Percentiles rank a stretch among this genome's conserved stretches.
These are phyloP conservation scores for Anacardium occidentale DNA, from an alignment of 345 rosid species.

Conservation along the genomic window DNA sequence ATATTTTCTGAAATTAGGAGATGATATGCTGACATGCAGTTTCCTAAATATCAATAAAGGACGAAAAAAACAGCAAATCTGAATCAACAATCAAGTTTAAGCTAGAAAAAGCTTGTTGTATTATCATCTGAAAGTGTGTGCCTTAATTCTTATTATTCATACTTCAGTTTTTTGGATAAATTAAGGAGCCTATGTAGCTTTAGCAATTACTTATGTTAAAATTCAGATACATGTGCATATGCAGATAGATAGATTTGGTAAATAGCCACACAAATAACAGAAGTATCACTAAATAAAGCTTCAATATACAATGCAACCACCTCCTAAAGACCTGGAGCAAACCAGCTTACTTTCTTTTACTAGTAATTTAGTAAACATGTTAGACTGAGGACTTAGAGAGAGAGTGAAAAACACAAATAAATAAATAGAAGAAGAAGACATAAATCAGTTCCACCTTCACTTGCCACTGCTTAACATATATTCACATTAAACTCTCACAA, in stretches of 20 bases:
- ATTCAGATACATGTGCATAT: not conserved
- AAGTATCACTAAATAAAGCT: not conserved
- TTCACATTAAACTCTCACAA: too few relatives aligned
- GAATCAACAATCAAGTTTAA: not conserved
- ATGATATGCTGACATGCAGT: too few relatives aligned
- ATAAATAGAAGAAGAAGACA: not conserved
- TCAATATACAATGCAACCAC: too few relatives aligned
- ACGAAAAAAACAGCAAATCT: too few relatives aligned
- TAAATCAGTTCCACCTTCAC: too few relatives aligned
- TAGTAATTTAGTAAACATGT: not conserved
- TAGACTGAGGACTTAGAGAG: not conserved
- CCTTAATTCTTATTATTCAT: not conserved
- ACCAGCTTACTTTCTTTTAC: not conserved
- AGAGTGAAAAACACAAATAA: too few relatives aligned
- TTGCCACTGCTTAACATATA: too few relatives aligned
- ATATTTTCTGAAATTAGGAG: too few relatives aligned
- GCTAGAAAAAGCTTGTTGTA: not conserved
- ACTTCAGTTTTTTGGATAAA: not conserved
- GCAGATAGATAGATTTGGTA: not conserved
- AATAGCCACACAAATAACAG: not conserved
- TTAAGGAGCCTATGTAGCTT: not conserved
- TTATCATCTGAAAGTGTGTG: constrained; percentile 1
- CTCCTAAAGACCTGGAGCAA: not conserved
- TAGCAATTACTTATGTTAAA: not conserved
- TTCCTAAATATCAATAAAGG: too few relatives aligned